Percentiles rank a stretch among this genome's conserved stretches.
Evolutionary conservation across 345 rosid species (phyloP).

Genomic region (Rubroshorea leprosula): DNA sequence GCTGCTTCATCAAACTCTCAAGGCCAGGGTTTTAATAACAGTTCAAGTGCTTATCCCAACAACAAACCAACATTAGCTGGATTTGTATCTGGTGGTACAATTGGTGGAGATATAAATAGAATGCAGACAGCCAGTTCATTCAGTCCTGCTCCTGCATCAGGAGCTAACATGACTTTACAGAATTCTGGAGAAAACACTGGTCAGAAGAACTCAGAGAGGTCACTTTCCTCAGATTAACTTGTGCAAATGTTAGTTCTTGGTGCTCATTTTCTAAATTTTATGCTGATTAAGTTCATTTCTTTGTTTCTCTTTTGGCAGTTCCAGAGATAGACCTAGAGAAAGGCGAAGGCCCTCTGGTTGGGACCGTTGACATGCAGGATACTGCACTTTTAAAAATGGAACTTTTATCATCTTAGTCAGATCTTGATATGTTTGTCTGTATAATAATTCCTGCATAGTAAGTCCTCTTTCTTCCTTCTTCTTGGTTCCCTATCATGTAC

Average conservation of each 20-base stretch:
- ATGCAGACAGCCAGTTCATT: slow-evolving; percentile 32
- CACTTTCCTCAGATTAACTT: slow-evolving; percentile 6
- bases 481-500: too few species aligned
- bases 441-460: slow-evolving; percentile 18
- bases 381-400: background rate
- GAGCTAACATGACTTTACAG: slow-evolving; percentile 28
- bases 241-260: background rate
- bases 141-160: slow-evolving; percentile 27
- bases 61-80: slow-evolving; percentile 72
- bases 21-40: slow-evolving; percentile 35
- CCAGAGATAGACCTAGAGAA: slow-evolving; percentile 61
- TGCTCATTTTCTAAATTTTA: background rate
- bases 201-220: slow-evolving; percentile 59
- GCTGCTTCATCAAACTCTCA: slow-evolving; percentile 72
- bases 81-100: slow-evolving; percentile 84
- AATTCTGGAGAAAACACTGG: slow-evolving; percentile 32
- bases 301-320: slow-evolving; percentile 27
- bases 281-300: slow-evolving; percentile 11
- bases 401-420: slow-evolving; percentile 1
- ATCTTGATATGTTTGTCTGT: slow-evolving; percentile 13
- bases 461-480: slow-evolving; percentile 4
- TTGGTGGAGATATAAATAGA: slow-evolving; percentile 63
- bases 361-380: slow-evolving; percentile 40
- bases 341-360: slow-evolving; percentile 89
- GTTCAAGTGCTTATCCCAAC: slow-evolving; percentile 37